These are phyloP conservation scores for Sparassis latifolia DNA, from an alignment of 1,284 basidiomycete species.

Conservation along the genomic window DNA sequence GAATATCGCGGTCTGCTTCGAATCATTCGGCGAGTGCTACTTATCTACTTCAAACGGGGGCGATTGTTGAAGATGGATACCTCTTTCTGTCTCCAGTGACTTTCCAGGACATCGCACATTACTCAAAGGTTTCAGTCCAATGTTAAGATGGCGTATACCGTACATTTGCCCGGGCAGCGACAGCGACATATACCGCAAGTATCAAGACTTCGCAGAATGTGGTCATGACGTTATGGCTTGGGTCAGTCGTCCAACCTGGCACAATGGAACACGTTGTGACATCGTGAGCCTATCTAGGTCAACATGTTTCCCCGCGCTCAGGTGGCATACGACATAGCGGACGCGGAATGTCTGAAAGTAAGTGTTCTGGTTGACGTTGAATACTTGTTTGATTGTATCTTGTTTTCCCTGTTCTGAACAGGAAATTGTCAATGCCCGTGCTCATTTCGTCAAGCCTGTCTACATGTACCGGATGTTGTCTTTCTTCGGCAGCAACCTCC, in stretches of 20 bases:
- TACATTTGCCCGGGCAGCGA: slow-evolving; percentile 13
- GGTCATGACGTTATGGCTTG: slow-evolving; percentile 16
- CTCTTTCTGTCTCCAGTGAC: background rate
- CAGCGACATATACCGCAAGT: slow-evolving; percentile 8
- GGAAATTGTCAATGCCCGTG: slow-evolving; percentile 16
- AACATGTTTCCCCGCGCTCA: background rate
- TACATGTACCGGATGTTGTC: slow-evolving; percentile 25
- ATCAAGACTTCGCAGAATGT: slow-evolving; percentile 11
- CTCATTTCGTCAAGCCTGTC: slow-evolving; percentile 30
- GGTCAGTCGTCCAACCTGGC: slow-evolving; percentile 3
- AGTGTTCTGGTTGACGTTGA: background rate
- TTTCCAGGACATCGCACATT: background rate
- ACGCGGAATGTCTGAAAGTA: slow-evolving; percentile 16
- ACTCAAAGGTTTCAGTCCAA: slow-evolving; percentile 8
- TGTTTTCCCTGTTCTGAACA: slow-evolving; percentile 1
- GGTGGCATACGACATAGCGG: slow-evolving; percentile 9
- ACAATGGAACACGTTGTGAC: background rate
- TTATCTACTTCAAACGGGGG: background rate
- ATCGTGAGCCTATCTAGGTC: slow-evolving; percentile 3
- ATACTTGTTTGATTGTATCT: background rate
- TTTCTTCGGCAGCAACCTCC: slow-evolving; percentile 45
- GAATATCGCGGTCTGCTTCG: background rate
- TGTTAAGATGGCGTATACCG: slow-evolving; percentile 12
- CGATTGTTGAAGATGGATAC: background rate
- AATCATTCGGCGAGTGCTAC: background rate